Evolutionary conservation across 306 rosid genomes (phyloP).

Genomic region (barrel medic (Medicago truncatula)): DNA sequence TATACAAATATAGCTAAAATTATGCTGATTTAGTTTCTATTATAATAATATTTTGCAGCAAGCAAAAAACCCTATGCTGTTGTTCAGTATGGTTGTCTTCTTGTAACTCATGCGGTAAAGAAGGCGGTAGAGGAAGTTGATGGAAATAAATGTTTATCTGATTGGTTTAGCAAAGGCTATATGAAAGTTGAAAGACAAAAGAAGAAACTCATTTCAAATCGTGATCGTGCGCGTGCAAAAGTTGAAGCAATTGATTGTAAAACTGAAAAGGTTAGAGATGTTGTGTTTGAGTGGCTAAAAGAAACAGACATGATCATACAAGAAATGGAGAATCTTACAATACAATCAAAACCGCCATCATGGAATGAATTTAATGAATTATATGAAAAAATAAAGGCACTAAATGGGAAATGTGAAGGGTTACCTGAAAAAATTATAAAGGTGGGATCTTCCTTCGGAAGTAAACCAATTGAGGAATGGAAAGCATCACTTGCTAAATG

Average conservation of each 20-base stretch:
- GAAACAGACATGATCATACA: not conserved
- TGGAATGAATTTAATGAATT: not conserved
- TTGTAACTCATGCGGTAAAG: not conserved
- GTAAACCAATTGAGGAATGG: constrained; percentile 28
- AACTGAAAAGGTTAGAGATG: not conserved
- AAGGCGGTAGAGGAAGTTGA: not conserved
- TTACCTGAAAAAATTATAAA: too few species aligned
- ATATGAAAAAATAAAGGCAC: not conserved
- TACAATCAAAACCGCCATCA: not conserved
- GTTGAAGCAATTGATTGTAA: not conserved
- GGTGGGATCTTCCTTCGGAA: constrained; percentile 23
- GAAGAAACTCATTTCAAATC: not conserved
- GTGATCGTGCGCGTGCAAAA: not conserved
- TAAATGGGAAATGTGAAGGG: constrained; percentile 25
- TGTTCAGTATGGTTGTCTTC: not conserved
- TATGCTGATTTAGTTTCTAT: not conserved
- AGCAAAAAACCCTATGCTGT: not conserved
- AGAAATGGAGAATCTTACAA: not conserved
- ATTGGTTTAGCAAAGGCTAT: not conserved
- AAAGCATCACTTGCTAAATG: not conserved
- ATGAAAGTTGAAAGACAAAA: not conserved
- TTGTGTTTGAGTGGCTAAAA: not conserved
- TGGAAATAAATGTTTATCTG: not conserved
- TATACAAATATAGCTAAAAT: too few species aligned
- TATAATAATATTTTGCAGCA: not conserved